Conservation (phyloP, 768 basidiomycete species). For the Leucocoprinus birnbaumii region DNA sequence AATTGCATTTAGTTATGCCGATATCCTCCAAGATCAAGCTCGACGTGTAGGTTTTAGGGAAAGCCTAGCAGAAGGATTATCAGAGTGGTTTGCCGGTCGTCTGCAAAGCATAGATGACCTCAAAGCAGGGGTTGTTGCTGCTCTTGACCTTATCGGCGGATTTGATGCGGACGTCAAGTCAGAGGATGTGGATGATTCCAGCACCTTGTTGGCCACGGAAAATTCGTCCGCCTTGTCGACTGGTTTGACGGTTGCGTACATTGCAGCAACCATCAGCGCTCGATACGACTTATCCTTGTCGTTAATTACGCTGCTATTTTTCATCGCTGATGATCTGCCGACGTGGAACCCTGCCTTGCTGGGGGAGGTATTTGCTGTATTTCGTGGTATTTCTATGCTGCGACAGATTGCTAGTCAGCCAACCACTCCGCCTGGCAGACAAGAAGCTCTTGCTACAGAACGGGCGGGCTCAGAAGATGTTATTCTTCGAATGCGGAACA, state of each 20-base stretch:
- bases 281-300: constrained; percentile 74
- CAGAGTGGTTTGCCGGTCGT: constrained; percentile 59
- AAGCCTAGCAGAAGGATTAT: constrained; percentile 55
- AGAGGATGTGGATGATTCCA: constrained; percentile 70
- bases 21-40: constrained; percentile 69
- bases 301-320: constrained; percentile 66
- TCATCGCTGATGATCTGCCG: constrained; percentile 61
- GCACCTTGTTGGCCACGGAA: constrained; percentile 43
- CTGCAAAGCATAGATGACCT: constrained; percentile 56
- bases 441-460: constrained; percentile 9
- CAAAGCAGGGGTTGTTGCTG: constrained; percentile 49
- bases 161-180: constrained; percentile 70
- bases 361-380: constrained; percentile 76
- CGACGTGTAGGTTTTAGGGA: constrained; percentile 50
- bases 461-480: constrained; percentile 51
- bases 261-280: constrained; percentile 59
- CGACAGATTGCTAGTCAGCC: constrained; percentile 60
- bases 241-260: constrained; percentile 62
- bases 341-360: constrained; percentile 64
- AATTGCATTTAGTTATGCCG: constrained; percentile 71
- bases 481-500: constrained; percentile 62
- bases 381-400: constrained; percentile 73
- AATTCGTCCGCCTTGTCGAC: constrained; percentile 60
- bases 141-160: constrained; percentile 69
- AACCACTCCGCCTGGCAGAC: constrained; percentile 27